Evolutionary conservation across 2,329 filamentous ascomycete genomes (phyloP), one percentile per base, ranked within the genome.

Genomic region (Verticillium longisporum): DNA sequence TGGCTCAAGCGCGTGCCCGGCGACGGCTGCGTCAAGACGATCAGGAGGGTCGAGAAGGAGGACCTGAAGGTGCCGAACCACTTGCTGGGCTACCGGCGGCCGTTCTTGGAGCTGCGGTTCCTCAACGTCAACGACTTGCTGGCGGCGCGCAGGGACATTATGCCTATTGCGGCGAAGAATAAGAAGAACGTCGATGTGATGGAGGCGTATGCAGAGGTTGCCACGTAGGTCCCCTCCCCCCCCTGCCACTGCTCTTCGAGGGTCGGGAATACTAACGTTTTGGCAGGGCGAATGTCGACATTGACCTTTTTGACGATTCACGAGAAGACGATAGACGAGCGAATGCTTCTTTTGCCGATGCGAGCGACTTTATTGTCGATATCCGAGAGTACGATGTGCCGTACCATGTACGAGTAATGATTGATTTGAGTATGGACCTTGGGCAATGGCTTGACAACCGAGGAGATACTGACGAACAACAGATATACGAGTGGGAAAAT

Each of bases 311-410:
- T 86, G 94, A 98, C 73, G 90, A 94, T 75, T 80, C 79, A 83
- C 84, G 90, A 84, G 85, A 89, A 77, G 85, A 92, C 74, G 90
- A 95, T 75, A 85, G 83, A 88, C 87, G 88, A 83, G 81, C 83
- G 78, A 92, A 88, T 80, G 84, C 83, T 74, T 81, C 82, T 67
- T 88, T 92, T 78, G 82, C 88, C 68, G 93, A 98, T 75, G 92
- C 94, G 62, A 97, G 92, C 82, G 94, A 98, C 82, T 97, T 89
- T 75, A 92, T 99, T 83, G 85, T 97, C 78, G 96, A 99, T 83
- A 96, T 99, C 74, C 88, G 95, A 82, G 95, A 99, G 80, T 99
- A 96, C 76, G 95, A 99, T 77, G 96, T 99, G 70, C 96, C 95
- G 66, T 99, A 99, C 80, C 95, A 99, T 81, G 95, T 99, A 72